Evolutionary conservation across 352 stramenopile species (phyloP), one percentile per base, ranked within the genome.

Genomic region (Pythium oligandrum): DNA sequence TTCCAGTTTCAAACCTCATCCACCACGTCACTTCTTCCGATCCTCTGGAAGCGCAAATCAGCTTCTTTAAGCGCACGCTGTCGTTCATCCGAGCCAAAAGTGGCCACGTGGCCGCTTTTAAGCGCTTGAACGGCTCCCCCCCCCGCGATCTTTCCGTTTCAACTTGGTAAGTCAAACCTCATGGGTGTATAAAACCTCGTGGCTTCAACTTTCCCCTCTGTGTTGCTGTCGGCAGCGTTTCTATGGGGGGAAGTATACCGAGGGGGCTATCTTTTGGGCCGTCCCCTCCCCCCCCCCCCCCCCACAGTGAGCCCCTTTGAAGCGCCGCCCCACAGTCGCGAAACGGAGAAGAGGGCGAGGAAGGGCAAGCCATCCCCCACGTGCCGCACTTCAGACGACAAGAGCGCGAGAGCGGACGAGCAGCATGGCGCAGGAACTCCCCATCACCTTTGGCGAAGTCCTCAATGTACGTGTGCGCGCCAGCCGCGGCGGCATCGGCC

Each of bases 371-470:
- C 51, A 51, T 40, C 33, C 8, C 10, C 49, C 37, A 43, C 46
- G 10, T 38, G 46, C 35, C 48, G 40, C 39, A 12, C 12, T 42
- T 42, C 38, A 8, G 12, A 42, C 38, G 12, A 42, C 38, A 40
- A 48, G 38, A 47, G 36, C 17, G 9, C 35, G 30, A 37, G 1
- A 43, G 42, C 7, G 47, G 38, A 34, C 42, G 65, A 55, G 30
- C 46, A 79, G 39, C 53, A 92, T 92, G 82, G 82, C 82, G 57
- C 82, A 92, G 79, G 84, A 94, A 75, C 79, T 95, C 59, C 84
- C 84, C 48, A 95, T 95, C 63, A 92, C 83, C 42, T 93, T 95
- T 66, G 81, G 81, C 46, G 84, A 95, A 90, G 82, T 92, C 59
- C 76, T 95, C 57, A 93, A 95, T 68, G 84, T 95, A 93, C 57